A percentile compares a stretch with the other conserved stretches of the same genome.
These are phyloP conservation scores for Phytophthora ramorum DNA, from an alignment of 352 stramenopile genomes.

Conservation along the genomic window DNA sequence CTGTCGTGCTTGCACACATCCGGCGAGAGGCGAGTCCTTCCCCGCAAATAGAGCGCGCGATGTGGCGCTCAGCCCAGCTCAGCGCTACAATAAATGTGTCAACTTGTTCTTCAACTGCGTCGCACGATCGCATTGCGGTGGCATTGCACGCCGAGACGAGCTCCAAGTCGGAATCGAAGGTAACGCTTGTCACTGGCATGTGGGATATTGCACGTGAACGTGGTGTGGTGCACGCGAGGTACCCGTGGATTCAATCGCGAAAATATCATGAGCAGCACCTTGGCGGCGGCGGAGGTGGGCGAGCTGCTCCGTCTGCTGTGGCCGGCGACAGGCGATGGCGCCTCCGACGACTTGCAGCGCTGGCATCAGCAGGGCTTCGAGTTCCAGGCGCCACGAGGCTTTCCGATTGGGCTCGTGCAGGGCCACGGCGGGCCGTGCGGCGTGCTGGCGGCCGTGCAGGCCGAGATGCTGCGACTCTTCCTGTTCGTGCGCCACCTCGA, in stretches of 20 bases:
- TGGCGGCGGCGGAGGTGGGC: conserved; percentile 18
- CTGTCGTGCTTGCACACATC: conserved; percentile 19
- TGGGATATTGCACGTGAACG: neutral
- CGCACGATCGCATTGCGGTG: conserved; percentile 15
- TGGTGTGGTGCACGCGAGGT: conserved; percentile 1
- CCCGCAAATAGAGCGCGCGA: conserved; percentile 27
- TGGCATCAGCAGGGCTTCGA: conserved; percentile 72
- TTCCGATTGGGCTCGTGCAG: conserved; percentile 76
- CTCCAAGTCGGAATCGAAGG: neutral
- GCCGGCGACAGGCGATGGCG: conserved; percentile 30
- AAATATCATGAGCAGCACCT: conserved; percentile 18
- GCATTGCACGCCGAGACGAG: neutral
- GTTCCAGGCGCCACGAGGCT: conserved; percentile 39
- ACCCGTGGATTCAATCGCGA: conserved; percentile 9
- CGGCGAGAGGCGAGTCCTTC: conserved; percentile 13
- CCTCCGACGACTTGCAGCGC: conserved; percentile 45
- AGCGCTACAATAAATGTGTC: conserved; percentile 5
- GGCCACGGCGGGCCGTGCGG: conserved; percentile 81
- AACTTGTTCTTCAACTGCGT: conserved; percentile 33
- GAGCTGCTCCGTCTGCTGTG: conserved; percentile 54
- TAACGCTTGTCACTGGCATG: neutral
- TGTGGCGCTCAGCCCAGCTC: conserved; percentile 12
- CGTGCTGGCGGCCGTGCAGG: conserved; percentile 82
- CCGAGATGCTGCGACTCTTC: conserved; percentile 65
- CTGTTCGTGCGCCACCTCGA: conserved; percentile 47